Evolutionary conservation across 768 basidiomycete species (phyloP).

Genomic region (Sarcomyxa edulis): DNA sequence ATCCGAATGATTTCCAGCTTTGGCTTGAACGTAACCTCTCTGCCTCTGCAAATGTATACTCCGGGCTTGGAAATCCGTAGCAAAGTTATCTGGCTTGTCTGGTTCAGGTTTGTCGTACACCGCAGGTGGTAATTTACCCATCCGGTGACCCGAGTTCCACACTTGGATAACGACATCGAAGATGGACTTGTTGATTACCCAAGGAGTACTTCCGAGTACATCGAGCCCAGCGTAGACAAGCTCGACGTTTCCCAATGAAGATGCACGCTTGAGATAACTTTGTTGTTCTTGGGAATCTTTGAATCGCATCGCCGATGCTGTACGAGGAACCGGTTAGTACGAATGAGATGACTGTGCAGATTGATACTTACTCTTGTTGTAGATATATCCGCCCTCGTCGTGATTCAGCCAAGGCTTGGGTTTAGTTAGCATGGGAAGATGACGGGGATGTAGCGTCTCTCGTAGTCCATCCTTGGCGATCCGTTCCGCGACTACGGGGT

Average conservation of each 20-base stretch:
- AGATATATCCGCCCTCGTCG: constrained; percentile 79
- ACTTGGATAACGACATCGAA: constrained; percentile 73
- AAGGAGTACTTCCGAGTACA: constrained; percentile 84
- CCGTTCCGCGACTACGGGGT: constrained; percentile 72
- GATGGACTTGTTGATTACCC: constrained; percentile 77
- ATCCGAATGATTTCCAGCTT: constrained; percentile 84
- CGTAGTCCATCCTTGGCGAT: constrained; percentile 69
- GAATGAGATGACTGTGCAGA: constrained; percentile 4
- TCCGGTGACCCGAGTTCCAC: constrained; percentile 76
- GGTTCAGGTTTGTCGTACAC: constrained; percentile 65
- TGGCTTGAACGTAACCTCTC: constrained; percentile 48
- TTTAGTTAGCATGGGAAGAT: constrained; percentile 91
- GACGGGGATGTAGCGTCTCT: constrained; percentile 82
- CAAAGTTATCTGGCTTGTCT: constrained; percentile 34
- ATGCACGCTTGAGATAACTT: constrained; percentile 71
- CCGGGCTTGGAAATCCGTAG: constrained; percentile 49
- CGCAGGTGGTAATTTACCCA: constrained; percentile 83
- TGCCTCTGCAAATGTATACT: constrained; percentile 50
- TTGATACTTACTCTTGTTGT: constrained; percentile 56
- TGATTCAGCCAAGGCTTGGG: constrained; percentile 83
- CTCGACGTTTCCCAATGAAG: constrained; percentile 69
- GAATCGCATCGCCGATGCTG: constrained; percentile 83
- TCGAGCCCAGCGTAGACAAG: constrained; percentile 86
- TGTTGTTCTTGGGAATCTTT: constrained; percentile 86
- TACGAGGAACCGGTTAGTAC: not conserved